Evolutionary conservation across 108 stramenopile genomes (phyloP), one percentile per base, ranked within the genome.

Genomic region (Stephanodiscus triporus): DNA sequence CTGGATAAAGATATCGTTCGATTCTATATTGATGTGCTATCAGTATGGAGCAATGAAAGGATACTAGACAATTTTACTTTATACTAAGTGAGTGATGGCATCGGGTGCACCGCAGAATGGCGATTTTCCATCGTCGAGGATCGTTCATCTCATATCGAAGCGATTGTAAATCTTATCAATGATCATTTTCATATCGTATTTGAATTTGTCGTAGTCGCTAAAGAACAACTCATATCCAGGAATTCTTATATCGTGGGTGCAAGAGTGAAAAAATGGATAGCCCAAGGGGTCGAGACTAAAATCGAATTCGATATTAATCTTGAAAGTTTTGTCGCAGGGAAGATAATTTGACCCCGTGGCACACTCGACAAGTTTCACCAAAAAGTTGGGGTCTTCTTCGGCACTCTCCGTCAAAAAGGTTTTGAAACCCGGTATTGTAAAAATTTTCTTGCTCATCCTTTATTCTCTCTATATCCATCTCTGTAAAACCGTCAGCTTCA

Each of bases 261-360:
- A 14, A 13, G 40, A 40, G 16, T 45, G 16, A 4, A 45, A 45
- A 0, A 16, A 1, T 16, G 43, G 16, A 45, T 17, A 4, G 43
- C 40, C 11, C 4, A 11, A 1, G 40, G 40, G 40, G 10, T 5
- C 7, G 40, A 40, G 40, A 57, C 56, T 57, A 29, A 59, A 37
- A 17, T 59, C 16, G 30, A 59, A 37, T 59, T 34, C 30, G 4
- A 59, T 59, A 13, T 22, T 6, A 24, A 24, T 53, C 51, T 24
- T 40, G 40, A 9, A 57, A 1, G 27, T 29, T 6, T 57, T 30
- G 29, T 57, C 56, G 13, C n/a, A 32, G 16, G 56, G 56, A 57
- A 57, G 56, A 57, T 29, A 32, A 4, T 57, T 32, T 32, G 56
- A 57, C 29, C 56, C 56, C 6, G 56, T 57, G 9, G 56, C 56